A percentile compares a stretch with the other conserved stretches of the same genome.
phyloP scores from a whole-genome alignment of 768 basidiomycete species.

The Mycena belliarum region DNA sequence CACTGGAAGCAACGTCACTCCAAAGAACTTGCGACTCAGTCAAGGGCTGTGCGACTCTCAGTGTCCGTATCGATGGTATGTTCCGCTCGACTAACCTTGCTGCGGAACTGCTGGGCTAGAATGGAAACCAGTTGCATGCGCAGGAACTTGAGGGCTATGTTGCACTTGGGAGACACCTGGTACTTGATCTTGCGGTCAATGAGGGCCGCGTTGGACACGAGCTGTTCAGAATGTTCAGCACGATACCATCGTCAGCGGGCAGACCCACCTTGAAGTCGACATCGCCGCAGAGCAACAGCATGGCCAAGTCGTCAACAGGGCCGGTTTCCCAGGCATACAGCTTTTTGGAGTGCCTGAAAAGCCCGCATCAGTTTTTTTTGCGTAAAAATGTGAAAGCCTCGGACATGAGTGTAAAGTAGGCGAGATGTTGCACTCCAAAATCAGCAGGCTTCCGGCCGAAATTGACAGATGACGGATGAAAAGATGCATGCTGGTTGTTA shows the following conservation, averaged over 20 bases:
- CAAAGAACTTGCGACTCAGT: constrained; percentile 62
- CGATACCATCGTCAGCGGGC: not conserved
- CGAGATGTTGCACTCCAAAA: constrained; percentile 72
- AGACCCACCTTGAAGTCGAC: constrained; percentile 72
- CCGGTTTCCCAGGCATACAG: constrained; percentile 93
- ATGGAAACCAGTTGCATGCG: constrained; percentile 61
- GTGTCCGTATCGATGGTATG: not conserved
- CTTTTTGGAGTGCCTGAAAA: constrained; percentile 85
- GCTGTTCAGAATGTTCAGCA: constrained; percentile 40
- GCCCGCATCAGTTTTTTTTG: constrained; percentile 12
- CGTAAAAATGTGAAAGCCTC: constrained; percentile 22
- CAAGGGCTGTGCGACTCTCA: constrained; percentile 36
- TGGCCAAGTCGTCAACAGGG: constrained; percentile 79
- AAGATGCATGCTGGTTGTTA: constrained; percentile 75
- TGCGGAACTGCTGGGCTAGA: constrained; percentile 67
- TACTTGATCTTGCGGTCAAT: constrained; percentile 88
- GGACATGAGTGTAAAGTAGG: constrained; percentile 89
- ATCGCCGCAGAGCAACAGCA: constrained; percentile 88
- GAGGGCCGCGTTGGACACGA: constrained; percentile 65
- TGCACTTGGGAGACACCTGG: constrained; percentile 65
- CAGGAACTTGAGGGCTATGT: constrained; percentile 78
- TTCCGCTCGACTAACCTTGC: constrained; percentile 29
- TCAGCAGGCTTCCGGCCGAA: constrained; percentile 68
- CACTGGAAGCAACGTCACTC: constrained; percentile 69
- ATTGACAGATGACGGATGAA: constrained; percentile 94